Evolutionary conservation across 176 grass and related monocot genomes (phyloP).

Genomic region (Dactylis glomerata): DNA sequence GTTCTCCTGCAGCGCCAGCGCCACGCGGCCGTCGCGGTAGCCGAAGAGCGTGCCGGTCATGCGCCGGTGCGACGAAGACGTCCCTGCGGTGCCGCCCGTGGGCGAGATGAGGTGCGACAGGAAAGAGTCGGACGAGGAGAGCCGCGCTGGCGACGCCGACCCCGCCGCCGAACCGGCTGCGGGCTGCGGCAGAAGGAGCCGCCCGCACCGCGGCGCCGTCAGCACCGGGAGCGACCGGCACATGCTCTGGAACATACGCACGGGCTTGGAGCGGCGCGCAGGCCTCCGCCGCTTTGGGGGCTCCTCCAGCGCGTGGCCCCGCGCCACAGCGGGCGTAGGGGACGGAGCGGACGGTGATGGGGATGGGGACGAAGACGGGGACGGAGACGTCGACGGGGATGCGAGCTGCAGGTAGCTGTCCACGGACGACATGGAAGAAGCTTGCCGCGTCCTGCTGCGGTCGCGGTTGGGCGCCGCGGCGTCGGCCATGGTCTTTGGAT

Average conservation of each 20-base stretch:
- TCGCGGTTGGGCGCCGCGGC: neutral
- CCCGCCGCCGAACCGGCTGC: neutral
- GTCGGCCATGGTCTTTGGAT: slow-evolving; percentile 17
- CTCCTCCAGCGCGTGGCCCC: slow-evolving; percentile 38
- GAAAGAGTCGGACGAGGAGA: slow-evolving; percentile 19
- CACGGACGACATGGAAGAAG: neutral
- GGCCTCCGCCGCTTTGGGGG: slow-evolving; percentile 2
- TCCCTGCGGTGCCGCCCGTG: neutral
- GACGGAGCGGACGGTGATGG: neutral
- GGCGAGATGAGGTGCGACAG: slow-evolving; percentile 17
- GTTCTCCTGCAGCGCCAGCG: slow-evolving; percentile 65
- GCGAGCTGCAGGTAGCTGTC: neutral
- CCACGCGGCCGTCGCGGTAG: slow-evolving; percentile 46
- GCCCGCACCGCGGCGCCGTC: slow-evolving; percentile 36
- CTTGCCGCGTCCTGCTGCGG: neutral
- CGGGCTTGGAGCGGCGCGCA: neutral
- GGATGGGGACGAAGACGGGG: neutral
- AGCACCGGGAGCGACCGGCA: slow-evolving; percentile 59
- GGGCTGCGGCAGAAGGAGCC: neutral
- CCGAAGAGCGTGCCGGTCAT: slow-evolving; percentile 72
- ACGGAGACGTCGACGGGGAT: neutral
- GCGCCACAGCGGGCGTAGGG: neutral
- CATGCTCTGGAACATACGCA: slow-evolving; percentile 43
- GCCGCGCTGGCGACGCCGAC: neutral
- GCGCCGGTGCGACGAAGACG: neutral